A percentile compares a stretch with the other conserved stretches of the same genome.
Evolutionary conservation across 495 filamentous ascomycete genomes (phyloP).

Genomic region (Neurospora sp.): DNA sequence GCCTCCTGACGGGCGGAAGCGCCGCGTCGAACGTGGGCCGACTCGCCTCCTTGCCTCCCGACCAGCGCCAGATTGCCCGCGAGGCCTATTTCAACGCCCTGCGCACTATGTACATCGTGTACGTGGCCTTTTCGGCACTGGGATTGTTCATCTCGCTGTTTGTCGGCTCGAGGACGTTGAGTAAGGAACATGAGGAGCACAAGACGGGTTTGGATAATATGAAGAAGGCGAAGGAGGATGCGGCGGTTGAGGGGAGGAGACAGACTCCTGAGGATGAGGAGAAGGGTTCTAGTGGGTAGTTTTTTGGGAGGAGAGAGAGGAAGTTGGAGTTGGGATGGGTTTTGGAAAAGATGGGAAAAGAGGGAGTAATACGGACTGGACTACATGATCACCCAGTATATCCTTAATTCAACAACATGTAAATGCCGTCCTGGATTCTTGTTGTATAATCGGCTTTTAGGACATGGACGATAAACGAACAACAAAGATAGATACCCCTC

Average conservation of each 20-base stretch:
- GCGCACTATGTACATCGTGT: conserved; percentile 61
- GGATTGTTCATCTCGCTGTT: conserved; percentile 47
- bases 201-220: conserved; percentile 53
- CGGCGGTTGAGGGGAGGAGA: neutral
- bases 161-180: conserved; percentile 46
- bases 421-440: neutral
- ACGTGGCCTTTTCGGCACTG: conserved; percentile 41
- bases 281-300: conserved; percentile 1
- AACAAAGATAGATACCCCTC: neutral
- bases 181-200: conserved; percentile 47
- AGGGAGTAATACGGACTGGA: neutral
- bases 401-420: neutral
- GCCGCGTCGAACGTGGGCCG: conserved; percentile 51
- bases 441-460: neutral
- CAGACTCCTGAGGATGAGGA: conserved; percentile 8
- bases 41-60: conserved; percentile 38
- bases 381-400: neutral
- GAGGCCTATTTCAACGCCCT: conserved; percentile 47
- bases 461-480: neutral
- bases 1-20: conserved; percentile 37
- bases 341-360: neutral
- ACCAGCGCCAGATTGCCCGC: conserved; percentile 39
- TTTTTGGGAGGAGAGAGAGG: neutral
- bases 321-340: neutral
- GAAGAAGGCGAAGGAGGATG: conserved; percentile 15